Evolutionary conservation across 495 filamentous ascomycete species (phyloP).

Genomic region (Evernia prunastri): DNA sequence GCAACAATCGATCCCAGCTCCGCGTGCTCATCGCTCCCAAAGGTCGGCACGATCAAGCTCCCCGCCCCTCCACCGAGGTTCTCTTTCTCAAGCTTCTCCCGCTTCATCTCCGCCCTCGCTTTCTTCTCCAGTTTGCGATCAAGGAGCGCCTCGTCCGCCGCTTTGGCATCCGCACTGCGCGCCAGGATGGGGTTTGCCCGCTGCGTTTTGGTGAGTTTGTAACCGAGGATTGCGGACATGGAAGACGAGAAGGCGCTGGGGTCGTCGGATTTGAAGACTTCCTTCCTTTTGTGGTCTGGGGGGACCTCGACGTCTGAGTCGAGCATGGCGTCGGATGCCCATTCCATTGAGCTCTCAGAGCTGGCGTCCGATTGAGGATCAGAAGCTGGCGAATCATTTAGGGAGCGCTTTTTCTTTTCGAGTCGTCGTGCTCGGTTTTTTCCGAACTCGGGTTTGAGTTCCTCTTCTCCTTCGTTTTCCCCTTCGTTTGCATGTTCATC

Average conservation of each 20-base stretch:
- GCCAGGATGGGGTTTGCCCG: conserved; percentile 85
- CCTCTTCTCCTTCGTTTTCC: no score
- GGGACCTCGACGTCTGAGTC: background rate
- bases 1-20: background rate
- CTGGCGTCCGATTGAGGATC: conserved; percentile 5
- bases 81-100: conserved; percentile 45
- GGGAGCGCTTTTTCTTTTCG: no score
- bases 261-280: conserved; percentile 73
- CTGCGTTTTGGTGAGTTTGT: conserved; percentile 73
- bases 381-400: conserved; percentile 10
- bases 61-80: background rate
- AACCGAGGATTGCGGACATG: conserved; percentile 81
- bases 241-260: conserved; percentile 83
- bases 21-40: background rate
- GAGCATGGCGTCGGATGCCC: conserved; percentile 7
- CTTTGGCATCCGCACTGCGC: conserved; percentile 45
- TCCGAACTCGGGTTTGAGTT: background rate
- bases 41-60: no score
- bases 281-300: conserved; percentile 25
- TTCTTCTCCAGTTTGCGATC: conserved; percentile 46
- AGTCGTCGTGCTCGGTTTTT: no score
- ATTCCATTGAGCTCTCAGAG: conserved; percentile 24
- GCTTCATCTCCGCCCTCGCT: conserved; percentile 30
- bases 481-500: background rate
- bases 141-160: conserved; percentile 18